Base-by-base conservation (phyloP, 2,329 filamentous ascomycete species). In the Cordyceps fumosorosea region DNA sequence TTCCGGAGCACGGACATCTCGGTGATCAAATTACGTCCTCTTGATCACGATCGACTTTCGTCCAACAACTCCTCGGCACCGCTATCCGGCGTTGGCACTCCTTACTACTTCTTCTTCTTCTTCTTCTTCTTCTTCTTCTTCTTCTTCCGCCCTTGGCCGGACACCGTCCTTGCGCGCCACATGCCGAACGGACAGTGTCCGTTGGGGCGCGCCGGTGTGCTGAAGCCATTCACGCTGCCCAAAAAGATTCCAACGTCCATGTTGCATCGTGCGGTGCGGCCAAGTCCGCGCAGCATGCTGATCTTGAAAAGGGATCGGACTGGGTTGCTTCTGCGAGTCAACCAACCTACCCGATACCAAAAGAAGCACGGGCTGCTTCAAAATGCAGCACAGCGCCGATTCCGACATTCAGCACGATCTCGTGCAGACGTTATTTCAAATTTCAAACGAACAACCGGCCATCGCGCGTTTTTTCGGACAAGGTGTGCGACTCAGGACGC, bases 381-480 rank as follows among this genome's bases (percentile, higher is more conserved):
- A n/a, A n/a, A n/a, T n/a, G n/a, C n/a, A n/a, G n/a, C n/a, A n/a
- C n/a, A n/a, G 16, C 42, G 18, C 6, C 42, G 18, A 18, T n/a
- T 44, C 18, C 42, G 16, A 44, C 42, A 44, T n/a, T 44, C 16
- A 4, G 42, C 42, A 4, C 42, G 10, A 37, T 37, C 34, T 37
- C 16, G 42, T 3, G 14, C n/a, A 11, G 20, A 22, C 37, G 53
- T 56, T 47, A 47, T 57, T 57, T 37, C 44, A 57, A 57, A 57
- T 48, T 37, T 14, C 22, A 47, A 7, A 40, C 37, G 5, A 24
- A 10, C 11, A 29, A 26, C 50, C 5, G 5, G 22, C 40, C 53
- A 56, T 29, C 29, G 44, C 55, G 44, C 44, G 45, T 32, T 57
- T 57, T 48, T 57, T 48, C 55, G 55, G 55, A 10, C 29, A 29